Evolutionary conservation across 257 asterid genomes (phyloP).

Genomic region (Cynanchum wilfordii): DNA sequence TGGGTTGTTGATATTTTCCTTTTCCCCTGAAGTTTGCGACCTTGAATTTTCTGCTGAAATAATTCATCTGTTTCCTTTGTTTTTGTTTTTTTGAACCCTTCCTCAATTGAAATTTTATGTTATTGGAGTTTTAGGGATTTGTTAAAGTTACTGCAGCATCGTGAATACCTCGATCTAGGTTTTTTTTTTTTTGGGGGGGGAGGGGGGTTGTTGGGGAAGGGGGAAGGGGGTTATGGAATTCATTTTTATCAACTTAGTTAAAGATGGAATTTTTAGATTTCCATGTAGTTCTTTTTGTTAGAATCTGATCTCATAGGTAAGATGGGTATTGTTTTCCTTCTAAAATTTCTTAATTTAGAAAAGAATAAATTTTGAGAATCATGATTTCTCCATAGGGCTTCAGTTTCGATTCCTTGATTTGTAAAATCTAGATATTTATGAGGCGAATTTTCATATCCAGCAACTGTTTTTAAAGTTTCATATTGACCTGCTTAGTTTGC

Average conservation of each 20-base stretch:
- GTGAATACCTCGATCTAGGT: conserved; percentile 28
- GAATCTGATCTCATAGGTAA: conserved; percentile 6
- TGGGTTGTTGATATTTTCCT: background rate
- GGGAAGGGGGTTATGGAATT: conserved; percentile 4
- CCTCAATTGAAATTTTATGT: background rate
- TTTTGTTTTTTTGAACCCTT: background rate
- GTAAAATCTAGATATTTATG: conserved; percentile 11
- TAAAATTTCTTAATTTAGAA: conserved; percentile 7
- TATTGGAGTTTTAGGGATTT: background rate
- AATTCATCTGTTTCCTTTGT: background rate
- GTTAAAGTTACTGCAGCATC: conserved; percentile 2
- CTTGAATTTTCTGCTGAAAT: background rate
- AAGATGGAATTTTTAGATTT: conserved; percentile 13
- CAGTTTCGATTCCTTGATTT: conserved; percentile 7
- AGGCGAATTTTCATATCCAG: background rate
- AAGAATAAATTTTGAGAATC: background rate
- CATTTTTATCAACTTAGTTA: background rate
- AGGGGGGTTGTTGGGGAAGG: background rate
- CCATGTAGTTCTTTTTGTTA: background rate
- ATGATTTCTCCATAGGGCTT: background rate
- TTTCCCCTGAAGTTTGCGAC: background rate
- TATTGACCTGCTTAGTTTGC: conserved; percentile 10
- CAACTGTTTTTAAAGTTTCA: conserved; percentile 5
- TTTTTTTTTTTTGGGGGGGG: background rate
- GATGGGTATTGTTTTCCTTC: conserved; percentile 4